A percentile compares a stretch with the other conserved stretches of the same genome.
phyloP scores from a whole-genome alignment of 2,329 filamentous ascomycete genomes.

The Botrytis paeoniae region DNA sequence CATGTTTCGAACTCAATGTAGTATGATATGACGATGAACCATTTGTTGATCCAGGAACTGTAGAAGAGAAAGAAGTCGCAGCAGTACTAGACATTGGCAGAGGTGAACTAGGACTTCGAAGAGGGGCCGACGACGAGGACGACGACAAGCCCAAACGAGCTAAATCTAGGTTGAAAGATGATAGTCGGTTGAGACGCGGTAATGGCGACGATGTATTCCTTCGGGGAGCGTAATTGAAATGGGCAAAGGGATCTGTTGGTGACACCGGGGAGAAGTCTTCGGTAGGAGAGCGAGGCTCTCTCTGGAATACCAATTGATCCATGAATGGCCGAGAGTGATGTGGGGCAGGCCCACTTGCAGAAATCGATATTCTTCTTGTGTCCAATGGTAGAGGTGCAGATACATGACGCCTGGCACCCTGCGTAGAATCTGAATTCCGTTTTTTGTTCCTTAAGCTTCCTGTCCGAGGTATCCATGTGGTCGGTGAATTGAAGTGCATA shows the following conservation, averaged over 20 bases:
- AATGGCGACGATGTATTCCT: conserved; percentile 54
- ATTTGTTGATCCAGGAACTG: conserved; percentile 43
- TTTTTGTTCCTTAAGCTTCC: conserved; percentile 57
- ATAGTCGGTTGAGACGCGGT: conserved; percentile 52
- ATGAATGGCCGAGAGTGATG: conserved; percentile 26
- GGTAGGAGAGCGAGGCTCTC: conserved; percentile 22
- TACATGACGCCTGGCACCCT: conserved; percentile 49
- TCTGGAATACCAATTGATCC: conserved; percentile 32
- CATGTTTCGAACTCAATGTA: conserved; percentile 26
- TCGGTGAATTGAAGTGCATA: conserved; percentile 57
- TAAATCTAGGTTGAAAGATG: conserved; percentile 54
- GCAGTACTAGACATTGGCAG: conserved; percentile 33
- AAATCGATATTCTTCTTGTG: conserved; percentile 31
- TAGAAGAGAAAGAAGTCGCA: conserved; percentile 43
- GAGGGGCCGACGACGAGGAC: conserved; percentile 37
- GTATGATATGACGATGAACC: conserved; percentile 27
- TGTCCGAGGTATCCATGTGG: conserved; percentile 54
- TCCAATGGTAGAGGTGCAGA: conserved; percentile 48
- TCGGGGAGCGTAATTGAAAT: conserved; percentile 27
- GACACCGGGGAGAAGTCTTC: conserved; percentile 27
- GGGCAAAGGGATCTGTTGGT: conserved; percentile 30
- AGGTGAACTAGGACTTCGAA: conserved; percentile 33
- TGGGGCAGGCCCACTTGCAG: conserved; percentile 29
- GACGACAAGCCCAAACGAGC: conserved; percentile 46
- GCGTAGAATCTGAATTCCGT: conserved; percentile 45